Evolutionary conservation across 2,329 filamentous ascomycete species (phyloP).

Genomic region (Exophiala aquamarina): DNA sequence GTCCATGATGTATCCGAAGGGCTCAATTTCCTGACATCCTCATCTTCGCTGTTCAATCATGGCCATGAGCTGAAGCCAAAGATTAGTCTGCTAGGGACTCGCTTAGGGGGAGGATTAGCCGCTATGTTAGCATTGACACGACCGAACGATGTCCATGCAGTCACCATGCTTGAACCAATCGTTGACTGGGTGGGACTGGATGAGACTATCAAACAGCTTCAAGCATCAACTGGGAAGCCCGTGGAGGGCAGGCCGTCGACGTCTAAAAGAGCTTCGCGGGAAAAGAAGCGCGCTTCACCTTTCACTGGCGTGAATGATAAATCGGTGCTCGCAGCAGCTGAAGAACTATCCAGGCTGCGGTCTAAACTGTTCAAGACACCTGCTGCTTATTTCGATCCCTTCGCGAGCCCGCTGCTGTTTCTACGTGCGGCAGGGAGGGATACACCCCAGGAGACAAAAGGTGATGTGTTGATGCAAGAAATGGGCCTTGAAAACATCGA

Average conservation of each 20-base stretch:
- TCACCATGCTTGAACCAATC: slow-evolving; percentile 33
- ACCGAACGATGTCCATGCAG: slow-evolving; percentile 36
- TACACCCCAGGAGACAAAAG: slow-evolving; percentile 27
- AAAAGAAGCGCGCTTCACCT: slow-evolving; percentile 18
- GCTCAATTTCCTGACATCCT: slow-evolving; percentile 22
- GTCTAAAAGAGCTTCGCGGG: slow-evolving; percentile 14
- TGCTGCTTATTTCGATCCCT: slow-evolving; percentile 43
- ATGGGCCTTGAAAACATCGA: slow-evolving; percentile 13
- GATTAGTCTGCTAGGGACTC: slow-evolving; percentile 34
- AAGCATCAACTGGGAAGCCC: background rate
- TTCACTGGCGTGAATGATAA: slow-evolving; percentile 1
- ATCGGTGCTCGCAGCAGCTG: slow-evolving; percentile 14
- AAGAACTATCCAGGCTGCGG: slow-evolving; percentile 33
- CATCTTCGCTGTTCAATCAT: slow-evolving; percentile 14
- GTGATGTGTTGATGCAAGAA: slow-evolving; percentile 13
- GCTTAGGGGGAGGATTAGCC: slow-evolving; percentile 42
- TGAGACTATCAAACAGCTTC: slow-evolving; percentile 27
- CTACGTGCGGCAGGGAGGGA: slow-evolving; percentile 43
- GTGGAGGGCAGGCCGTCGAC: background rate
- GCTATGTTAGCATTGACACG: slow-evolving; percentile 43
- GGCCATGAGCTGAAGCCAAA: slow-evolving; percentile 11
- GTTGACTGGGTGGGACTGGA: slow-evolving; percentile 38
- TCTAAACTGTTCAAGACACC: slow-evolving; percentile 36
- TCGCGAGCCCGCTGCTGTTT: slow-evolving; percentile 44
- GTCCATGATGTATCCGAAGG: slow-evolving; percentile 31